Evolutionary conservation across 1,284 basidiomycete species (phyloP), one percentile per base, ranked within the genome.

Genomic region (Melampsora abietis-canadensis): DNA sequence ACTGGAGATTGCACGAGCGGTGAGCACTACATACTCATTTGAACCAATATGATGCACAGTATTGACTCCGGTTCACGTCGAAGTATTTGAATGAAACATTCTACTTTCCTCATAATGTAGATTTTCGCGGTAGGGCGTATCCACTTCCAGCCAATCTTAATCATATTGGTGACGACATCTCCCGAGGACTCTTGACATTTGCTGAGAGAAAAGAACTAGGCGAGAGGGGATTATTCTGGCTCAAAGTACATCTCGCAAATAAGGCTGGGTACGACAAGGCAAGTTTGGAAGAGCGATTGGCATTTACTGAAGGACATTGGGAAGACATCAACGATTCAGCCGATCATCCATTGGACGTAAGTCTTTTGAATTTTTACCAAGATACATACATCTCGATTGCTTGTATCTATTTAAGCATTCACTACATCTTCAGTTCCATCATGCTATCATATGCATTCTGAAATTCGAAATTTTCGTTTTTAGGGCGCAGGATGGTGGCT

Each of bases 101-200:
- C 82, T 98, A 94, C 83, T 87, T 96, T 77, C 95, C 95, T 0
- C 96, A 98, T 83, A 98, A 97, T 83, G 86, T 98, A 80, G 96
- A 99, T 83, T 99, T 98, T 87, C 89, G 95, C 77, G 96, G 96
- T 4, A 89, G 95, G 68, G 94, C 95, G 0, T 99, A 99, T 81
- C 95, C 96, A 2, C 90, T 98, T 68, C 94, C 96, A 0, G 93
- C 95, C 1, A 92, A 98, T 84, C 85, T 99, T 76, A 94, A 90
- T 80, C 96, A 98, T 80, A 92, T 98, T 69, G 95, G 95, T 24
- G 92, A 98, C 81, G 95, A 99, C 81, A 85, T 98, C 19, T 91
- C 90, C 78, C 89, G 95, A 81, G 92, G 94, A 14, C 84, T 99
- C 66, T 85, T 99, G 44, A 87, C 86, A 68, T 99, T 98, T 77